Evolutionary conservation across 805 yeast species (phyloP), one percentile per base, ranked within the genome.

Genomic region (Kodamaea restingae): DNA sequence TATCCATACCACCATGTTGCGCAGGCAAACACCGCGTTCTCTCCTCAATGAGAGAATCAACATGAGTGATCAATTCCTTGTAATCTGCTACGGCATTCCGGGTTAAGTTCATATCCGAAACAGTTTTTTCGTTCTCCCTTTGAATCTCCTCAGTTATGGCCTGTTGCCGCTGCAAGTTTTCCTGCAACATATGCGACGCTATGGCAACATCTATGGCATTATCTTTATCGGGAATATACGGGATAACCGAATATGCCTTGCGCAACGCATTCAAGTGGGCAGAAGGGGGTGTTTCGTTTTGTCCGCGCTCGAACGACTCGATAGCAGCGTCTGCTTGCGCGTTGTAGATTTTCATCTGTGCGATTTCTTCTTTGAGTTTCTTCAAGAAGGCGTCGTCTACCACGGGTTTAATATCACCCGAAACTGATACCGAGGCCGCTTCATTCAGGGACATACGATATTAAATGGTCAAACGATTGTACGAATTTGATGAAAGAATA

Each of bases 181-280:
- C 25, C 10, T 33, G 32, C n/a, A 44, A 12, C 12, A 22, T 27
- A 10, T 21, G 30, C 2, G 58, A 51, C 2, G 66, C 56, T 9
- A 54, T 41, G 11, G 62, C 60, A 11, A 52, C 49, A 4, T 53
- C 54, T 15, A 61, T 52, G 12, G 55, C 56, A 26, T 60, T 66
- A 36, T 52, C 55, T 41, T 58, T 59, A 26, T 50, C 58, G 3
- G 60, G 56, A 12, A 45, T 40, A 36, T 52, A 62, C 2, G 61
- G 56, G 2, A 62, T 36, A 17, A 43, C 51, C 4, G 41, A 38
- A 33, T 48, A 54, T 8, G 53, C 30, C 6, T 48, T 49, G 22
- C 42, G 40, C 12, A 52, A 40, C 4, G 61, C 63, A 22, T n/a
- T 20, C 18, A 18, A 21, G 10, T 32, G n/a, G 14, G 22, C 18